phyloP scores from a whole-genome alignment of 306 rosid species.

The Cicer yamashitae region DNA sequence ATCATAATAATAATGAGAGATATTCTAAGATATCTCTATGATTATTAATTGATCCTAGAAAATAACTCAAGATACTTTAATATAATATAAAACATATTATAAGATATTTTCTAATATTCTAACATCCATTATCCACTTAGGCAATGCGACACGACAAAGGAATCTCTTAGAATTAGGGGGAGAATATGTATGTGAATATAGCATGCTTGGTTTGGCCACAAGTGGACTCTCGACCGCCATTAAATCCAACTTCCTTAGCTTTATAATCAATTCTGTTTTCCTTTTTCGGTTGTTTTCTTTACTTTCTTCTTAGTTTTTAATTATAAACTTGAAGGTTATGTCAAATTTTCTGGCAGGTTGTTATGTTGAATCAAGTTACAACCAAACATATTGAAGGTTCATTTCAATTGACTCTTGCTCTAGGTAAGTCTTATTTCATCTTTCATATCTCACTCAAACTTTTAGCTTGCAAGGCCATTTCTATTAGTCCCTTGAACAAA shows the following conservation, averaged over 20 bases:
- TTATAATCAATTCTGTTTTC: not conserved
- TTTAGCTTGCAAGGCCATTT: slow-evolving; percentile 6
- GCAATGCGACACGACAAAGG: not conserved
- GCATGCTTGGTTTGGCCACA: not conserved
- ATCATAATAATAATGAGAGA: too few species aligned
- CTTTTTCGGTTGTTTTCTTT: slow-evolving; percentile 12
- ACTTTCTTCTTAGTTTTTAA: slow-evolving; percentile 4
- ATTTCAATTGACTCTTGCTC: slow-evolving; percentile 85
- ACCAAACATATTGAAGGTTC: slow-evolving; percentile 82
- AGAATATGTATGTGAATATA: not conserved
- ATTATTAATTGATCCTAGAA: too few species aligned
- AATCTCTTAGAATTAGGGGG: not conserved
- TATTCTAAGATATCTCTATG: too few species aligned
- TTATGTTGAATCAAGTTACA: slow-evolving; percentile 89
- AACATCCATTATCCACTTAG: not conserved
- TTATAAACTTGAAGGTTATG: slow-evolving; percentile 13
- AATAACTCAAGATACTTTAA: too few species aligned
- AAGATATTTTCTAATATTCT: too few species aligned
- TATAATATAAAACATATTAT: too few species aligned
- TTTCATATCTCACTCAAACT: slow-evolving; percentile 33
- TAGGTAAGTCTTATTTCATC: slow-evolving; percentile 59
- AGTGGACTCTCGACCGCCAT: not conserved
- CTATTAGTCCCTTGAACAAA: not conserved
- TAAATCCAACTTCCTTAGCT: slow-evolving; percentile 2
- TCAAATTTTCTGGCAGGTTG: slow-evolving; percentile 65